Conservation (phyloP, 2,329 filamentous ascomycete genomes). For the Phialophora tarda region DNA sequence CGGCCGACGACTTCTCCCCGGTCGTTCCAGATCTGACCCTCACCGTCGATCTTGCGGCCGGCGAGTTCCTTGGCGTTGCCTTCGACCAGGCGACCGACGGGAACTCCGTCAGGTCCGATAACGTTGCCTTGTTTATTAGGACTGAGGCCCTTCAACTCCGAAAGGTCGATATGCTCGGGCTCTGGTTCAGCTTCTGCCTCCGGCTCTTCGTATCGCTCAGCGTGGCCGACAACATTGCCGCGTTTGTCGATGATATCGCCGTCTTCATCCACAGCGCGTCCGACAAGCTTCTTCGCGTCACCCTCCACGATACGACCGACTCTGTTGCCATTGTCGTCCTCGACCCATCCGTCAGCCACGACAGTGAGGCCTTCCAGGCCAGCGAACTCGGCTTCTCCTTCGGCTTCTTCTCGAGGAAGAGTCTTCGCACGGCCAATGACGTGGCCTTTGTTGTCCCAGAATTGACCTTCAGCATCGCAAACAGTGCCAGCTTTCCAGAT, state of each 20-base stretch:
- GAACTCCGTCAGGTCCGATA: slow-evolving; percentile 59
- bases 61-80: slow-evolving; percentile 62
- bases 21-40: slow-evolving; percentile 63
- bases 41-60: slow-evolving; percentile 60
- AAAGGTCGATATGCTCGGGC: slow-evolving; percentile 56
- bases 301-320: slow-evolving; percentile 62
- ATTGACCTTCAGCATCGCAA: slow-evolving; percentile 66
- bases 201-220: slow-evolving; percentile 58
- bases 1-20: slow-evolving; percentile 62
- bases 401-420: slow-evolving; percentile 47
- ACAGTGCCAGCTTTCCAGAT: slow-evolving; percentile 50
- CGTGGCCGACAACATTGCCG: slow-evolving; percentile 66
- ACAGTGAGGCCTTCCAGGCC: slow-evolving; percentile 56
- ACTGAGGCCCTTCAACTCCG: slow-evolving; percentile 58
- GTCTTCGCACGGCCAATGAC: slow-evolving; percentile 65
- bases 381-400: slow-evolving; percentile 50
- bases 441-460: slow-evolving; percentile 68
- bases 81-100: slow-evolving; percentile 62
- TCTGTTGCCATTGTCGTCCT: slow-evolving; percentile 54
- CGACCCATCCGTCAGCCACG: slow-evolving; percentile 55
- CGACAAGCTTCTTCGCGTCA: slow-evolving; percentile 64
- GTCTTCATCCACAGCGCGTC: slow-evolving; percentile 65
- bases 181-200: slow-evolving; percentile 53
- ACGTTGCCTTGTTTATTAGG: slow-evolving; percentile 66
- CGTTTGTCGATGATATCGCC: slow-evolving; percentile 67